Conservation (phyloP, 2,329 filamentous ascomycete genomes). For the Helotiales sp. region DNA sequence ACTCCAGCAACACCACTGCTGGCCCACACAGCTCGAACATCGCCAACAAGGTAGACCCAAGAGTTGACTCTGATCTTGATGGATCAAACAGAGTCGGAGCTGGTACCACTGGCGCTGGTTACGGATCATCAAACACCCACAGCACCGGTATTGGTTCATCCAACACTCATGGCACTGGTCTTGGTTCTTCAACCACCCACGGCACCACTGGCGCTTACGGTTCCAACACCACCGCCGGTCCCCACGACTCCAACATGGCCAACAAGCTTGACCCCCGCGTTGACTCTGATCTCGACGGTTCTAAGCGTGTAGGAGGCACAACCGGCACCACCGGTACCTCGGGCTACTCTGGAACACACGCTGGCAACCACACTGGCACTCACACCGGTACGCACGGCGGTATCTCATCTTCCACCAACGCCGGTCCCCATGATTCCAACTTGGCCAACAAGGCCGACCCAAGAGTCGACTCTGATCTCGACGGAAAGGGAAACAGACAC, state of each 20-base stretch:
- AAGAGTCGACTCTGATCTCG: slow-evolving; percentile 48
- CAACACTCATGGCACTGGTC: not conserved
- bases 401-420: slow-evolving; percentile 41
- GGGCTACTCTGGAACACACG: slow-evolving; percentile 12
- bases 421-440: slow-evolving; percentile 45
- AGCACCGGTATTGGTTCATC: slow-evolving; percentile 5
- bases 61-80: slow-evolving; percentile 24
- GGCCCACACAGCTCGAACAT: slow-evolving; percentile 35
- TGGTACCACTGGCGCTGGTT: slow-evolving; percentile 24
- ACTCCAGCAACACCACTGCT: slow-evolving; percentile 16
- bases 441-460: slow-evolving; percentile 49
- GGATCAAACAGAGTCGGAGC: slow-evolving; percentile 18
- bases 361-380: slow-evolving; percentile 4
- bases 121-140: not conserved
- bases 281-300: slow-evolving; percentile 14
- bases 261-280: slow-evolving; percentile 47
- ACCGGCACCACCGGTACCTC: slow-evolving; percentile 3
- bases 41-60: slow-evolving; percentile 48
- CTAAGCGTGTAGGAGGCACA: not conserved
- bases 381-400: slow-evolving; percentile 32
- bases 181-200: slow-evolving; percentile 14
- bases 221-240: slow-evolving; percentile 26
- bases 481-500: slow-evolving; percentile 47
- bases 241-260: slow-evolving; percentile 36
- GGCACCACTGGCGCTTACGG: not conserved